A percentile compares a stretch with the other conserved stretches of the same genome.
Conservation (phyloP, 139 green algal species). For the Coelastrella sp. region DNA sequence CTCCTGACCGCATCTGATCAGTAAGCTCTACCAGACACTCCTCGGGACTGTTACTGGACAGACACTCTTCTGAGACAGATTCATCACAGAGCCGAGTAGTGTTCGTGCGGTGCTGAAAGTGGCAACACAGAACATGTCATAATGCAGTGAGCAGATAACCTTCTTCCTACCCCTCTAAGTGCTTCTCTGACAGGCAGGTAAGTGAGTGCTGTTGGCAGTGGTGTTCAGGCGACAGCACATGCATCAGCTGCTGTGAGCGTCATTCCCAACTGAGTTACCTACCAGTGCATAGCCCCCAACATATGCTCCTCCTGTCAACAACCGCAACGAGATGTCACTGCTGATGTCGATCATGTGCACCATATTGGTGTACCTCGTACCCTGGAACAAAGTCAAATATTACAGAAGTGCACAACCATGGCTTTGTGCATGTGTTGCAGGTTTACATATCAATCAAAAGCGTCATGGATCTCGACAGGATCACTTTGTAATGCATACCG, state of each 20-base stretch:
- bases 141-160: background rate
- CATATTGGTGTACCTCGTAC: background rate
- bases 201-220: too few relatives aligned
- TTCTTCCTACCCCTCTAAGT: too few relatives aligned
- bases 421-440: too few relatives aligned
- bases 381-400: background rate
- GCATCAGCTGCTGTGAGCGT: too few relatives aligned
- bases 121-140: background rate
- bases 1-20: background rate
- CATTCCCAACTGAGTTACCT: too few relatives aligned
- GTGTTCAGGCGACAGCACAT: too few relatives aligned
- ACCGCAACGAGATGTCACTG: background rate
- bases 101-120: conserved; percentile 3
- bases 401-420: background rate
- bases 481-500: too few relatives aligned
- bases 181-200: too few relatives aligned
- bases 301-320: background rate
- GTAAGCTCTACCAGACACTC: background rate
- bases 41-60: background rate
- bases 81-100: background rate
- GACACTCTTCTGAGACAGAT: background rate
- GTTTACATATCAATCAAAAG: too few relatives aligned
- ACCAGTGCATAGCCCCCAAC: background rate
- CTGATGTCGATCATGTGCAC: background rate
- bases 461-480: too few relatives aligned